These are phyloP conservation scores for Pseudogymnoascus pannorum DNA, from an alignment of 2,329 filamentous ascomycete species.

Conservation along the genomic window DNA sequence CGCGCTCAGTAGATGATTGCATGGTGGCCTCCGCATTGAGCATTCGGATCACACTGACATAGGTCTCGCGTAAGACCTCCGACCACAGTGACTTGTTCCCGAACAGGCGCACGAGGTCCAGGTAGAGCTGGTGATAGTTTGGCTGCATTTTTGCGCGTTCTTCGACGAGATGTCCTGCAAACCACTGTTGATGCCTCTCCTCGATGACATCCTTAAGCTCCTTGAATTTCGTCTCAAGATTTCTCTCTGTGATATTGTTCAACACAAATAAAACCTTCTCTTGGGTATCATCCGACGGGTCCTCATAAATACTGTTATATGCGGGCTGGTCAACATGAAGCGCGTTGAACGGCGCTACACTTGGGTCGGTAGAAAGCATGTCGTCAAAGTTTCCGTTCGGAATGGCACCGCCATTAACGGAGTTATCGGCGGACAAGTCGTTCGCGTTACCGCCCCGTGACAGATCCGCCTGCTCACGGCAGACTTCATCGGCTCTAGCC, in stretches of 20 bases:
- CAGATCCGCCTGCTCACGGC: constrained; percentile 57
- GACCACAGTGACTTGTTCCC: constrained; percentile 72
- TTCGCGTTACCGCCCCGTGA: constrained; percentile 50
- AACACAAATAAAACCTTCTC: constrained; percentile 93
- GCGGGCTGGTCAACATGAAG: constrained; percentile 68
- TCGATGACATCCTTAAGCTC: constrained; percentile 75
- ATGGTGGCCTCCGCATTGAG: constrained; percentile 85
- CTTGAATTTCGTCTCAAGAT: constrained; percentile 73
- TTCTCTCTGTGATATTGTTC: constrained; percentile 91
- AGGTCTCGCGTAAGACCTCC: constrained; percentile 90
- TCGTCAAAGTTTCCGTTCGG: constrained; percentile 68
- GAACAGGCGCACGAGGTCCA: constrained; percentile 80
- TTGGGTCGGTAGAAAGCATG: constrained; percentile 48
- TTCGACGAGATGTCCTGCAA: constrained; percentile 88
- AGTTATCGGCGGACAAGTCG: constrained; percentile 28
- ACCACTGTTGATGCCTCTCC: constrained; percentile 86
- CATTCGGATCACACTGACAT: constrained; percentile 75
- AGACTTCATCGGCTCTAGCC: constrained; percentile 73
- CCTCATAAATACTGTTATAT: constrained; percentile 60
- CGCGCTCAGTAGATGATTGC: constrained; percentile 75
- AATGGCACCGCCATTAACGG: constrained; percentile 42
- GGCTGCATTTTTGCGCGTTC: constrained; percentile 95
- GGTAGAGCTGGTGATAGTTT: constrained; percentile 90
- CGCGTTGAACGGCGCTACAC: constrained; percentile 66
- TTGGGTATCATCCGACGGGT: constrained; percentile 76